Evolutionary conservation across 805 yeast genomes (phyloP).

Genomic region (Ogataea pini): DNA sequence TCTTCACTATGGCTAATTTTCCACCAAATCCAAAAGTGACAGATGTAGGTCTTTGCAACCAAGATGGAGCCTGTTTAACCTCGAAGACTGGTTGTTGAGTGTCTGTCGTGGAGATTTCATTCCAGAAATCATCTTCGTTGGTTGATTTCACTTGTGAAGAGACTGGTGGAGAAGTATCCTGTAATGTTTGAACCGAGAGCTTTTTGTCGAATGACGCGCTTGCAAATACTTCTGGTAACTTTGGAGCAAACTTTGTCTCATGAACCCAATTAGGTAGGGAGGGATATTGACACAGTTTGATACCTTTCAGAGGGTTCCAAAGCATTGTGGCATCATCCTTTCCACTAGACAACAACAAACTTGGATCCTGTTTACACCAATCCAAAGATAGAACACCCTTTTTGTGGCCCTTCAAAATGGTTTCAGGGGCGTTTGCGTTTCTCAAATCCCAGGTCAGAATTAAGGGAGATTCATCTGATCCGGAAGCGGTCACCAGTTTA

Average conservation of each 20-base stretch:
- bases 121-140: slow-evolving; percentile 84
- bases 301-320: slow-evolving; percentile 86
- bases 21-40: slow-evolving; percentile 95
- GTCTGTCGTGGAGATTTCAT: slow-evolving; percentile 64
- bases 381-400: slow-evolving; percentile 89
- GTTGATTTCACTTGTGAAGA: slow-evolving; percentile 42
- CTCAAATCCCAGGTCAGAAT: slow-evolving; percentile 92
- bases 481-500: slow-evolving; percentile 83
- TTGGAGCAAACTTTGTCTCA: slow-evolving; percentile 83
- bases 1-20: slow-evolving; percentile 57
- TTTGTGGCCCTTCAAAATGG: slow-evolving; percentile 72
- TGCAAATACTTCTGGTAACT: slow-evolving; percentile 86
- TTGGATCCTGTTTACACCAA: slow-evolving; percentile 87
- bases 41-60: slow-evolving; percentile 75
- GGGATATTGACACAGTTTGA: slow-evolving; percentile 82
- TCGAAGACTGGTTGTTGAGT: slow-evolving; percentile 73
- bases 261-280: slow-evolving; percentile 93
- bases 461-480: slow-evolving; percentile 75
- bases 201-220: slow-evolving; percentile 86
- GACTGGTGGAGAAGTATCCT: slow-evolving; percentile 72
- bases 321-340: slow-evolving; percentile 83
- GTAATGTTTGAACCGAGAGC: slow-evolving; percentile 78
- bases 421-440: slow-evolving; percentile 89
- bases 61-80: slow-evolving; percentile 79
- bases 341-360: slow-evolving; percentile 83